Evolutionary conservation across 2,329 filamentous ascomycete genomes (phyloP), one percentile per base, ranked within the genome.

Genomic region (Talaromyces amestolkiae): DNA sequence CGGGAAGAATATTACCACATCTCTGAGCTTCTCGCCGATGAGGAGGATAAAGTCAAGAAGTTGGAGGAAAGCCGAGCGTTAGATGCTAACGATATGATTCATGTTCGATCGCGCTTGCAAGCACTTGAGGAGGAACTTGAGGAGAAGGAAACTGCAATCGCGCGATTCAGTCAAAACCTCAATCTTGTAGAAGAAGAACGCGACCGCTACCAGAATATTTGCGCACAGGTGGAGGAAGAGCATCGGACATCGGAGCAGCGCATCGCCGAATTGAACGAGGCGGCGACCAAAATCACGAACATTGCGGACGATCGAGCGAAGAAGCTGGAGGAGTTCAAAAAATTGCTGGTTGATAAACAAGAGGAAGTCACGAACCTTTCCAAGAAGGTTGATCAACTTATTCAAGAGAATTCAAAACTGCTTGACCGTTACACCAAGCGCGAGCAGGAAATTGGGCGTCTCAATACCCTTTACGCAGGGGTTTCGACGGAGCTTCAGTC

Each of bases 1-100:
- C 75, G 76, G n/a, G 75, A 75, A 17, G 78, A 83, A 61, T 83
- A 83, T 49, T 77, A 82, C 58, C 73, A 73, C 49, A 71, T 79
- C n/a, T 68, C 39, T 74, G 77, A 22, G 74, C 78, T 77, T 19
- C 75, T 77, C 37, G 77, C 81, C 60, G 72, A 74, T 19, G 75
- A 77, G 6, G 73, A 72, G 33, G 73, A 72, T 31, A 78, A 77
- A 61, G 75, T 79, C 51, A 69, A 70, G 13, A 74, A 73, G 11
- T 70, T 82, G 6, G 79, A 82, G 67, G 72, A 76, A 11, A 72
- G 74, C 0, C 74, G 78, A 39, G 75, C 79, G 41, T 74, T 75
- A n/a, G 78, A 79, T n/a, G 76, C 79, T 5, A 74, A 78, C 24
- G 79, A 82, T 62, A 79, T 82, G 74, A 72, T 81, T 5, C 76